A percentile compares a stretch with the other conserved stretches of the same genome.
Evolutionary conservation across 2,329 filamentous ascomycete genomes (phyloP).

Genomic region (Aspergillus sp.): DNA sequence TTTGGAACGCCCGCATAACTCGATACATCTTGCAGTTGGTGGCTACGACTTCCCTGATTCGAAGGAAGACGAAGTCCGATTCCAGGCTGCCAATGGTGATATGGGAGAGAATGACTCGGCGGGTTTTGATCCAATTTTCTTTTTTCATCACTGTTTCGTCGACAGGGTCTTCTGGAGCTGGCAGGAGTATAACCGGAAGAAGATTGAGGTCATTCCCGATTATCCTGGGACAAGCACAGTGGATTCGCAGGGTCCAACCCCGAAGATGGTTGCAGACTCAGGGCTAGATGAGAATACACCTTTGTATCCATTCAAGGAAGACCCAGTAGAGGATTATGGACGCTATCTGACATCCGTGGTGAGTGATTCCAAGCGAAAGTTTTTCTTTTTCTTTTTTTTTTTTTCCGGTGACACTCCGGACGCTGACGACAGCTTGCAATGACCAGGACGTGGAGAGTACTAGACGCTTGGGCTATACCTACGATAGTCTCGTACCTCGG

Average conservation of each 20-base stretch:
- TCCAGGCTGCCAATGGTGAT: slow-evolving; percentile 22
- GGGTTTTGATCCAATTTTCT: slow-evolving; percentile 27
- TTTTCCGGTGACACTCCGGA: neutral
- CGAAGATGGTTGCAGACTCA: neutral
- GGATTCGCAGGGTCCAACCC: neutral
- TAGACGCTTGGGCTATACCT: neutral
- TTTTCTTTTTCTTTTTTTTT: too few species aligned
- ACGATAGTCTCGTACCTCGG: neutral
- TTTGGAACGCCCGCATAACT: slow-evolving; percentile 2
- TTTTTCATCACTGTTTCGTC: slow-evolving; percentile 25
- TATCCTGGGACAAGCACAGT: neutral
- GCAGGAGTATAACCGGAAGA: slow-evolving; percentile 14
- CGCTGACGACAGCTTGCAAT: neutral
- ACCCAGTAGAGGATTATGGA: neutral
- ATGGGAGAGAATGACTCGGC: slow-evolving; percentile 31
- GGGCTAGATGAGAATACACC: neutral
- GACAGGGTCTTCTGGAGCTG: slow-evolving; percentile 24
- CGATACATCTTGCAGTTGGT: slow-evolving; percentile 2
- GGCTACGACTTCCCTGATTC: neutral
- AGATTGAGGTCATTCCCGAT: neutral
- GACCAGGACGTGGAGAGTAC: neutral
- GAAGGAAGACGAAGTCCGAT: neutral
- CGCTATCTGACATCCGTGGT: neutral
- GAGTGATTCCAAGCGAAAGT: neutral
- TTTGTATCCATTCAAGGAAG: neutral